phyloP scores from a whole-genome alignment of 805 yeast genomes.

The Metschnikowia cubensis region DNA sequence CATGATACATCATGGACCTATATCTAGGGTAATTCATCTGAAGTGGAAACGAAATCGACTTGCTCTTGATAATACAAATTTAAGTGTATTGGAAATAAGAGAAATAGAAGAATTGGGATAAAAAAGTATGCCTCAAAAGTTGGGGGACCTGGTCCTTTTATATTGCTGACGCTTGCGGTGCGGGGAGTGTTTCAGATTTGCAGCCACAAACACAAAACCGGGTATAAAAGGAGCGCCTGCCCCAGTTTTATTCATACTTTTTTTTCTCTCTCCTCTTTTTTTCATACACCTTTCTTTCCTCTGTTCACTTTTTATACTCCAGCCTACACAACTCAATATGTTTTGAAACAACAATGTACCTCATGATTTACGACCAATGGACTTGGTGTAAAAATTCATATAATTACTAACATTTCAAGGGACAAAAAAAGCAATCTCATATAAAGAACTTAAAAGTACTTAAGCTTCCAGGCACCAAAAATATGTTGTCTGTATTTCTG shows the following conservation, averaged over 20 bases:
- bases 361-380: not conserved
- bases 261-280: not conserved
- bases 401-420: no score
- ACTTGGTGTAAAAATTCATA: no score
- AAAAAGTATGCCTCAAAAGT: not conserved
- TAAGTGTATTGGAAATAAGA: not conserved
- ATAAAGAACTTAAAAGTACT: no score
- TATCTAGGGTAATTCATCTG: no score
- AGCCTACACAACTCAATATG: not conserved
- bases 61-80: not conserved
- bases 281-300: not conserved
- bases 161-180: not conserved
- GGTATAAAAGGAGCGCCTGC: not conserved
- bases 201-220: not conserved
- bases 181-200: not conserved
- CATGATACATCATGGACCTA: no score
- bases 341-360: not conserved
- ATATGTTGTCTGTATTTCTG: no score
- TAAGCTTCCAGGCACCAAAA: no score
- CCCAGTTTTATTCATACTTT: not conserved
- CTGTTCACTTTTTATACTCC: not conserved
- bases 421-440: no score
- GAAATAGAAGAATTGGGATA: no score
- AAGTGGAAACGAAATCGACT: no score
- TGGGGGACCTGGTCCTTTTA: not conserved